Evolutionary conservation across 345 rosid species (phyloP).

Genomic region (Noccaea bulbosa): DNA sequence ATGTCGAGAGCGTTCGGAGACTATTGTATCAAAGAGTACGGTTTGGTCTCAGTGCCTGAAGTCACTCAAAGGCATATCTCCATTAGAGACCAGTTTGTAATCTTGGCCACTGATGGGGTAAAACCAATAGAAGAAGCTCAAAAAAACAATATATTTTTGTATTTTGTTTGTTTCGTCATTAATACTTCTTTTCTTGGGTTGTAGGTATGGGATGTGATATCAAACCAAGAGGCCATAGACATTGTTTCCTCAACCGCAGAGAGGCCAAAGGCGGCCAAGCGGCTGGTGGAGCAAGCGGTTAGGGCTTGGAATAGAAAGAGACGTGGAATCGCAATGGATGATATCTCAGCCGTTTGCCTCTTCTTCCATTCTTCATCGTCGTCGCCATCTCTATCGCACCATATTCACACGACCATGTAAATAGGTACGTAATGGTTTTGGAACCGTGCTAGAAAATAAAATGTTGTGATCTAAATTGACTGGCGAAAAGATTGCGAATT

Average conservation of each 20-base stretch:
- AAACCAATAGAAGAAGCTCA: neutral
- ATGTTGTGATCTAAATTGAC: conserved; percentile 15
- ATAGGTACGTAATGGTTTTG: conserved; percentile 28
- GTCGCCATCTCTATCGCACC: conserved; percentile 20
- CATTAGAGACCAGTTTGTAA: conserved; percentile 70
- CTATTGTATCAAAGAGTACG: conserved; percentile 78
- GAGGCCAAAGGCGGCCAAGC: conserved; percentile 69
- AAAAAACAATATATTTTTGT: no score
- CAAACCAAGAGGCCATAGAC: conserved; percentile 83
- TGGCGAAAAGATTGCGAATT: neutral
- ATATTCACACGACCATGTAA: conserved; percentile 11
- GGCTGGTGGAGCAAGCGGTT: conserved; percentile 63
- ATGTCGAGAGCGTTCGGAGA: conserved; percentile 99
- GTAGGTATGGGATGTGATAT: conserved; percentile 93
- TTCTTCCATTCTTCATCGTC: conserved; percentile 62
- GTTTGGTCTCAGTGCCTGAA: conserved; percentile 86
- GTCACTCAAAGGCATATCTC: conserved; percentile 78
- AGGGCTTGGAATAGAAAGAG: conserved; percentile 77
- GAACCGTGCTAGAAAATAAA: neutral
- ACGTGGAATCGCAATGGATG: conserved; percentile 85
- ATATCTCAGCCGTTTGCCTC: conserved; percentile 89
- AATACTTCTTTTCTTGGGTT: no score
- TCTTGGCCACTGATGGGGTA: conserved; percentile 95
- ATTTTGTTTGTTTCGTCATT: neutral
- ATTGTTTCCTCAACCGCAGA: conserved; percentile 65